These are phyloP conservation scores for Ophiocytium majus DNA, from an alignment of 352 stramenopile genomes.

Conservation along the genomic window DNA sequence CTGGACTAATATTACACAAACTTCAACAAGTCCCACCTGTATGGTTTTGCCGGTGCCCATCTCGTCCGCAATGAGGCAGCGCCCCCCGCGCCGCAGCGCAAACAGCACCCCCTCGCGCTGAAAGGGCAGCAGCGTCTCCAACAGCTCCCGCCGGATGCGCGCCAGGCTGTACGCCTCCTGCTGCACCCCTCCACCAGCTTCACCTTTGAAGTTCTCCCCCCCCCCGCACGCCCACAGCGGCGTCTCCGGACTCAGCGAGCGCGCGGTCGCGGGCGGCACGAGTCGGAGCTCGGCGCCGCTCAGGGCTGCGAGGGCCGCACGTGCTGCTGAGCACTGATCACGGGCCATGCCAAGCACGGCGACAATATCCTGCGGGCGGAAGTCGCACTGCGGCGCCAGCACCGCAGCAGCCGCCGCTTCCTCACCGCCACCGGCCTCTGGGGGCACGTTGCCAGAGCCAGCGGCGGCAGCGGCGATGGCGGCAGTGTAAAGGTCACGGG, in stretches of 20 bases:
- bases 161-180: background rate
- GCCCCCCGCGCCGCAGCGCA: slow-evolving; percentile 37
- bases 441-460: too few relatives aligned
- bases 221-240: slow-evolving; percentile 16
- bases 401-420: background rate
- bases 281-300: background rate
- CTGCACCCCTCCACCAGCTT: background rate
- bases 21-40: too few relatives aligned
- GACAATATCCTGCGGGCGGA: background rate
- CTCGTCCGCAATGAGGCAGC: slow-evolving; percentile 58
- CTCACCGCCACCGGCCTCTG: too few relatives aligned
- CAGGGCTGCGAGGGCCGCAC: background rate
- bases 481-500: background rate
- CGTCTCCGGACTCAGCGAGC: slow-evolving; percentile 26
- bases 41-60: slow-evolving; percentile 55
- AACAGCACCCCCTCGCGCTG: slow-evolving; percentile 53
- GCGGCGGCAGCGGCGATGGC: too few relatives aligned
- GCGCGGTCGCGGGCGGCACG: background rate
- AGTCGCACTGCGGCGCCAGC: background rate
- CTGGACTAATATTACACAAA: too few relatives aligned
- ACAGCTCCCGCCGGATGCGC: background rate
- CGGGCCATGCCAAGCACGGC: background rate
- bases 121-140: slow-evolving; percentile 47
- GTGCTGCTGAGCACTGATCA: background rate
- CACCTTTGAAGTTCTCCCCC: background rate